Base-by-base conservation (phyloP, 2,329 filamentous ascomycete genomes). In the Aspergillus sp. region DNA sequence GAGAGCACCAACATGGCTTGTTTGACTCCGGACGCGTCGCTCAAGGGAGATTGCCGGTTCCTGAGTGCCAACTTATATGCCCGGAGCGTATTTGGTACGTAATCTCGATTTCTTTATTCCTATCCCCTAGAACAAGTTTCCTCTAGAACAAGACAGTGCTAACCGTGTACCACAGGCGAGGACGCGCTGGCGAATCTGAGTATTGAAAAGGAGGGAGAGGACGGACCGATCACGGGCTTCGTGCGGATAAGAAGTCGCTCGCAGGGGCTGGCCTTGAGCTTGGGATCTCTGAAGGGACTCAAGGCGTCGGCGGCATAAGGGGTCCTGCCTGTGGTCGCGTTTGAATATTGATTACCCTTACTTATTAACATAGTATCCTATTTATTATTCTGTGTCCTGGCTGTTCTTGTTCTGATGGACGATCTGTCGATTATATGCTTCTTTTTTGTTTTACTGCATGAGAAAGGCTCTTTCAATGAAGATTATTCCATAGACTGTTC, bases 1-100 rank as follows among this genome's bases (percentile, higher is more conserved):
- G 91, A 91, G 56, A 93, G 89, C 71, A 99, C 94, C 49, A 97
- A 99, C 75, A 99, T 99, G 94, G 94, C 87, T 71, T 99, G 94
- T 73, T 77, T 99, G 66, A 99, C 94, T 5, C 94, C 94, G 3
- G 94, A 97, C 69, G 94, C 93, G 20, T 96, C 91, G 55, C 83
- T 99, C 71, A 93, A 96, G 80, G 94, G 94, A 48, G 94, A 99
- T 67, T 99, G 94, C 71, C 92, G 97, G 69, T 99, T 99, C 81
- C 75, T 99, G 71, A 97, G 92, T 69, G 94, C 94, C 17, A 99
- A 99, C 68, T 77, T 99, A 36, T 99, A 99, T 69, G 94, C 94
- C 57, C 86, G 91, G 65, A 97, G 92, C 71, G 93, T 99, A 47
- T 99, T 99, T 72, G 94, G 94, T 99, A 88, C 79, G 92, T 66